These are phyloP conservation scores for Boehmeria nivea DNA, from an alignment of 306 rosid species.

Conservation along the genomic window DNA sequence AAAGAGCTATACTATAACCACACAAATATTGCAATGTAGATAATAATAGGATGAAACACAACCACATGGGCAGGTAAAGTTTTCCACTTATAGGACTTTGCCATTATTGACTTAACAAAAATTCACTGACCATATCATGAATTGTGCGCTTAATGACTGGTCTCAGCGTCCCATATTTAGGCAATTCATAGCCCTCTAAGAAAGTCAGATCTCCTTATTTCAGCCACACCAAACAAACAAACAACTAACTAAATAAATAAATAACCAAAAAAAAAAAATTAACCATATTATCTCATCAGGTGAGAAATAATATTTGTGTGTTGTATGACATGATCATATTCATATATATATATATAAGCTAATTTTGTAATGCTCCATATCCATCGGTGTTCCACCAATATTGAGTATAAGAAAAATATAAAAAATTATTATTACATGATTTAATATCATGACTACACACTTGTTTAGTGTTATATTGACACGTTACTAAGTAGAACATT, in stretches of 20 bases:
- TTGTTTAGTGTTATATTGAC: no score
- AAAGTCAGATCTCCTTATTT: background rate
- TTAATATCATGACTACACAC: no score
- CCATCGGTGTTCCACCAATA: no score
- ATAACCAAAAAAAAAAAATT: background rate
- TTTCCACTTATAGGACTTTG: conserved; percentile 2
- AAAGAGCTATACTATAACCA: background rate
- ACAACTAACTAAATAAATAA: background rate
- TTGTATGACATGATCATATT: no score
- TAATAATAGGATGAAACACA: conserved; percentile 10
- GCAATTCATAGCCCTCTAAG: conserved; percentile 14
- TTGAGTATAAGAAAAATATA: no score
- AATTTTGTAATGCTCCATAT: no score
- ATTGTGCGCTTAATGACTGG: conserved; percentile 23
- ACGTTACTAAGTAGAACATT: no score
- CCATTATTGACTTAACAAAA: conserved; percentile 24
- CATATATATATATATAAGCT: no score
- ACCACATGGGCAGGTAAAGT: conserved; percentile 9
- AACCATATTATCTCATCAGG: no score
- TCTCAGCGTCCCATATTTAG: conserved; percentile 24
- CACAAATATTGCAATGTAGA: no score
- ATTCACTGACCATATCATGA: conserved; percentile 15
- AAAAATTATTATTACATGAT: no score
- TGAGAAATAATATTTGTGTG: no score
- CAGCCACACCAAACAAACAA: background rate